Base-by-base conservation (phyloP, 768 basidiomycete species). In the Boletales sp. region DNA sequence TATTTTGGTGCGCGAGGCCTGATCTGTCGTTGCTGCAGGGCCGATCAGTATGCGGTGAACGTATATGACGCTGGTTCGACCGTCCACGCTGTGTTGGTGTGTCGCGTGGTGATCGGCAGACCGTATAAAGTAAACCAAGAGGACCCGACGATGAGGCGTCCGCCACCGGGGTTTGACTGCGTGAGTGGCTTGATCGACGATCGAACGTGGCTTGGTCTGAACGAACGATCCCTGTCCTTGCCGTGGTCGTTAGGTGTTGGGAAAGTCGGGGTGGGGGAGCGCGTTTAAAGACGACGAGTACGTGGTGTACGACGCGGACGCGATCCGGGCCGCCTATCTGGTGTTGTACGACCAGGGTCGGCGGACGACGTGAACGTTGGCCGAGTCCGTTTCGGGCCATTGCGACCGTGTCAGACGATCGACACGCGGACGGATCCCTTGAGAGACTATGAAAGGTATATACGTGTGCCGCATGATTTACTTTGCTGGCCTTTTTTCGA, bases 271-370 rank as follows among this genome's bases (percentile, higher is more conserved):
- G 9, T 5, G 2, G 9, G 11, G 27, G 2, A 55, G 61, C 17
- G 36, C 7, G 9, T 65, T 65, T 30, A 1, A 2, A 14, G 56
- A 61, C 5, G 64, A 61, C 39, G 63, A 66, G 32, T 58, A 19
- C 21, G 64, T 66, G 24, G 57, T 65, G 8, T 66, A 66, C 24
- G 34, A 66, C 13, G 48, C 47, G 8, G 45, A 65, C 2, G 63
- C 64, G 8, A 55, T 66, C 27, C 61, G 58, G 2, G 18, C 59
- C 1, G 63, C 64, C 14, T 66, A 66, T 13, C 56, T 64, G 2
- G 40, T 64, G 31, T 18, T 64, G 48, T 65, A 65, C 41, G 52
- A 55, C 15, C 47, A 10, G 29, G 35, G 24, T 27, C 24, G 24
- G 24, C 6, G 24, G 24, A 27, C 5, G 24, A 6, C 24, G 24